These are phyloP conservation scores for Casaregolazyma suthepensis DNA, from an alignment of 1,139 yeast species.

Conservation along the genomic window DNA sequence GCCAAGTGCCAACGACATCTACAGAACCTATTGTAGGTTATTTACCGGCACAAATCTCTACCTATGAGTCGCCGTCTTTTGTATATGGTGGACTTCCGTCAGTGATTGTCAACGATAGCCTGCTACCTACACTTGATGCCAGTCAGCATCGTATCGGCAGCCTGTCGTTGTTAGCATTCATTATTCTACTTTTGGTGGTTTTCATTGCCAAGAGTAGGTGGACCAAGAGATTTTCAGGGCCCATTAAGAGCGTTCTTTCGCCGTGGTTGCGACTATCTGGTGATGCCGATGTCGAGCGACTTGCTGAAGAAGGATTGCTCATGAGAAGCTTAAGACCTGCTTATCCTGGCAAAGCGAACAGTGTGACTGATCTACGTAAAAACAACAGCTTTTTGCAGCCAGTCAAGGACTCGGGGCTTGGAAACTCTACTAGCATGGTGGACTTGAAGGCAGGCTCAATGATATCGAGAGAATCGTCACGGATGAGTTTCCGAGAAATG, in stretches of 20 bases:
- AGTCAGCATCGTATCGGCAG: not conserved
- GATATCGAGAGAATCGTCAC: conserved; percentile 6
- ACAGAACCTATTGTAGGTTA: conserved; percentile 18
- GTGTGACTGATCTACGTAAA: conserved; percentile 6
- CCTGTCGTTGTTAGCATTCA: not conserved
- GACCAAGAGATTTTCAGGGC: conserved; percentile 4
- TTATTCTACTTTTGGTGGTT: conserved; percentile 1
- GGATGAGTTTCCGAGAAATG: conserved; percentile 6
- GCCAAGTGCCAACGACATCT: conserved; percentile 23
- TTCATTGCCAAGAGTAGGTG: conserved; percentile 9
- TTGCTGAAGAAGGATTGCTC: conserved; percentile 15
- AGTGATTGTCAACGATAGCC: not conserved
- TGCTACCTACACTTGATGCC: not conserved
- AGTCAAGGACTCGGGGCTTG: conserved; percentile 12
- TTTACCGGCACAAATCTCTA: conserved; percentile 15
- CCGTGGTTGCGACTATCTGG: conserved; percentile 4
- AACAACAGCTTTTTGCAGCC: not conserved
- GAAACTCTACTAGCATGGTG: conserved; percentile 27
- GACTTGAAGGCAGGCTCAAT: conserved; percentile 19
- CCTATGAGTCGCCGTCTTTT: not conserved
- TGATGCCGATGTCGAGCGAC: conserved; percentile 8
- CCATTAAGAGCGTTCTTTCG: not conserved
- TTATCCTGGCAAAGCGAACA: conserved; percentile 12
- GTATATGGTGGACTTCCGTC: not conserved
- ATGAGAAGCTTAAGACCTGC: conserved; percentile 12